These are phyloP conservation scores for Thraustochytrium sp. DNA, from an alignment of 352 stramenopile species.

Conservation along the genomic window DNA sequence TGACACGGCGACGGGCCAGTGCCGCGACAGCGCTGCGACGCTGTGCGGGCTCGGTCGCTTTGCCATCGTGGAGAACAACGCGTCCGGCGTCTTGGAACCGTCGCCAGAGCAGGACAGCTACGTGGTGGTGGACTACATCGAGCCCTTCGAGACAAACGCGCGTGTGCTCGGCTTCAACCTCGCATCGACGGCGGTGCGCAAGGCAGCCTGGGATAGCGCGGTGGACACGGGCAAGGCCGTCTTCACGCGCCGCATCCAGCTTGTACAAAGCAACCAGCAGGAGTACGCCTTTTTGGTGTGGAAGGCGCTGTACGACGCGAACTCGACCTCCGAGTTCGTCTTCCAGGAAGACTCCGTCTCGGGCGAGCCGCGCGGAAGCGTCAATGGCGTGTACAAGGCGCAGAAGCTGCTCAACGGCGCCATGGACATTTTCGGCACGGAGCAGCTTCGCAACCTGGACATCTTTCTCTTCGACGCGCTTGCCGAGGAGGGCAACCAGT, in stretches of 20 bases:
- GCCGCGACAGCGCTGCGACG: background rate
- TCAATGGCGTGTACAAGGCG: conserved; percentile 9
- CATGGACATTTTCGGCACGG: background rate
- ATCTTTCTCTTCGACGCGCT: conserved; percentile 14
- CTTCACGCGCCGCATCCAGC: background rate
- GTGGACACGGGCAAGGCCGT: background rate
- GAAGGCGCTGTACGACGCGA: background rate
- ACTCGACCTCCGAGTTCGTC: background rate
- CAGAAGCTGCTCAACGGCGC: background rate
- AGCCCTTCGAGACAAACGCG: background rate
- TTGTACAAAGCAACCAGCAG: background rate
- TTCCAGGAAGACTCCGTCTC: background rate
- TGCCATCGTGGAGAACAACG: background rate
- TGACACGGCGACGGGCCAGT: background rate
- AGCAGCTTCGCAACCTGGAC: background rate
- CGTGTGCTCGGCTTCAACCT: background rate
- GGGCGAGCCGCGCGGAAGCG: background rate
- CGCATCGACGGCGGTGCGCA: background rate
- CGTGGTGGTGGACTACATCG: conserved; percentile 10
- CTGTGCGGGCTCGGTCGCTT: background rate
- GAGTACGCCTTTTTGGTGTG: background rate
- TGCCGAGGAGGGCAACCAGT: background rate
- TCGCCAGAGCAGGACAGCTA: background rate
- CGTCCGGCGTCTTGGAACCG: background rate
- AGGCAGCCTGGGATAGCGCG: background rate